These are phyloP conservation scores for Avena atlantica DNA, from an alignment of 176 grass and related monocot genomes.

Conservation along the genomic window DNA sequence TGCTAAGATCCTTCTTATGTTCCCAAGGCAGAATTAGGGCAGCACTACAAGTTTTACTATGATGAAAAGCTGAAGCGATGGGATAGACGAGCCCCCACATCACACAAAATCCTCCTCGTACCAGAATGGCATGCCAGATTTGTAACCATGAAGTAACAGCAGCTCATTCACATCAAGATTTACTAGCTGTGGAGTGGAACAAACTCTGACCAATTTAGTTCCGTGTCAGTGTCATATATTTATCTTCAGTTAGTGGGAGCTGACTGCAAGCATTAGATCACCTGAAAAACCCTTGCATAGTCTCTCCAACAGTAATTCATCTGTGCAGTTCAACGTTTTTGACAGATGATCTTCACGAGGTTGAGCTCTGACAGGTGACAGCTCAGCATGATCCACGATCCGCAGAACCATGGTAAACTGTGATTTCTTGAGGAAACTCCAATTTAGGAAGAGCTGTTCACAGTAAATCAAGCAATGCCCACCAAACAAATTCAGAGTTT, in stretches of 20 bases:
- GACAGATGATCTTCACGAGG: constrained; percentile 51
- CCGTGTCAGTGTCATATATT: not conserved
- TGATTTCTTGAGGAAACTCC: not conserved
- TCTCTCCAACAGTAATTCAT: not conserved
- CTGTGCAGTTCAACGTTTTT: constrained; percentile 37
- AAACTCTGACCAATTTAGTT: constrained; percentile 55
- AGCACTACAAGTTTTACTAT: constrained; percentile 84
- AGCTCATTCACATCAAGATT: constrained; percentile 44
- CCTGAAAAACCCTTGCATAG: no score
- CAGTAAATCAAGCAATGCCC: not conserved
- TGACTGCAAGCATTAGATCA: no score
- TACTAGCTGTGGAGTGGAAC: constrained; percentile 77
- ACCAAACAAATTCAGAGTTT: no score
- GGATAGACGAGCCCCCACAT: constrained; percentile 66
- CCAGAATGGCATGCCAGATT: constrained; percentile 67
- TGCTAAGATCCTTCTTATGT: constrained; percentile 12
- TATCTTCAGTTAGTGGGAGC: no score
- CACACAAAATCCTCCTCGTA: constrained; percentile 64
- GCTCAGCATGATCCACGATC: constrained; percentile 3
- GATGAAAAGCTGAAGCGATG: constrained; percentile 90
- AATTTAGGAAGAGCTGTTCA: not conserved
- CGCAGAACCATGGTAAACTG: not conserved
- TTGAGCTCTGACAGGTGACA: constrained; percentile 49
- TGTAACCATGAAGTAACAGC: constrained; percentile 24
- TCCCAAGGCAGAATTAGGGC: constrained; percentile 76